phyloP scores from a whole-genome alignment of 2,329 filamentous ascomycete genomes.

The Neopestalotiopsis clavispora region DNA sequence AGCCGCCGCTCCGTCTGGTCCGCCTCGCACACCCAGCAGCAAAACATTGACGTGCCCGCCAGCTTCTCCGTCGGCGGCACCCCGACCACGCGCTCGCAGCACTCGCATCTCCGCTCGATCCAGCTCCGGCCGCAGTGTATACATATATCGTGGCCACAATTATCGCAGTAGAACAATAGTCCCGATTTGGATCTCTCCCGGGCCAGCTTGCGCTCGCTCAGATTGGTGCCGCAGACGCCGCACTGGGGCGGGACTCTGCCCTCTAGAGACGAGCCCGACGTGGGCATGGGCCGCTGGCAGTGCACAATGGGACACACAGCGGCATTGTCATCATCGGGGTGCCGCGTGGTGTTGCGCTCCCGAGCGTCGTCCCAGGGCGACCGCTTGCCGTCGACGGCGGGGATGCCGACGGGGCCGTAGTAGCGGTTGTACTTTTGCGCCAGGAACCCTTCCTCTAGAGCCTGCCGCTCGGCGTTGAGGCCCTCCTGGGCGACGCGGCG shows the following conservation, averaged over 20 bases:
- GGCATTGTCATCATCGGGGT: not conserved
- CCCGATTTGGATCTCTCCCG: not conserved
- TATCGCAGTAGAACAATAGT: not conserved
- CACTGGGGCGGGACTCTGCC: not conserved
- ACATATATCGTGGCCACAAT: not conserved
- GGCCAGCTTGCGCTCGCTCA: not conserved
- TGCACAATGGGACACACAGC: not conserved
- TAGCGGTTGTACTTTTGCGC: not conserved
- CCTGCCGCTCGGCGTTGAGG: not conserved
- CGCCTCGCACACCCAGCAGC: slow-evolving; percentile 1
- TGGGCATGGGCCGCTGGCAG: not conserved
- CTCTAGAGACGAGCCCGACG: not conserved
- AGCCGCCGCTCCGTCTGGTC: not conserved
- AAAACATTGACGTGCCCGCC: not conserved
- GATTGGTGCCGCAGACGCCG: not conserved
- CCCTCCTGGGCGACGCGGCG: not conserved
- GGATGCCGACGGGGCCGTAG: not conserved
- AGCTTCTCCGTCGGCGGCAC: slow-evolving; percentile 9
- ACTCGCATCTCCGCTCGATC: not conserved
- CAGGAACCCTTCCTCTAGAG: not conserved
- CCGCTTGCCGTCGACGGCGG: not conserved
- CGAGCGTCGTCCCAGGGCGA: not conserved
- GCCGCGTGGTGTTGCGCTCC: not conserved
- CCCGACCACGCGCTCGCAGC: not conserved
- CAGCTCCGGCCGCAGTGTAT: not conserved